Base-by-base conservation (phyloP, 2,329 filamentous ascomycete species). In the Fusarium sp. region DNA sequence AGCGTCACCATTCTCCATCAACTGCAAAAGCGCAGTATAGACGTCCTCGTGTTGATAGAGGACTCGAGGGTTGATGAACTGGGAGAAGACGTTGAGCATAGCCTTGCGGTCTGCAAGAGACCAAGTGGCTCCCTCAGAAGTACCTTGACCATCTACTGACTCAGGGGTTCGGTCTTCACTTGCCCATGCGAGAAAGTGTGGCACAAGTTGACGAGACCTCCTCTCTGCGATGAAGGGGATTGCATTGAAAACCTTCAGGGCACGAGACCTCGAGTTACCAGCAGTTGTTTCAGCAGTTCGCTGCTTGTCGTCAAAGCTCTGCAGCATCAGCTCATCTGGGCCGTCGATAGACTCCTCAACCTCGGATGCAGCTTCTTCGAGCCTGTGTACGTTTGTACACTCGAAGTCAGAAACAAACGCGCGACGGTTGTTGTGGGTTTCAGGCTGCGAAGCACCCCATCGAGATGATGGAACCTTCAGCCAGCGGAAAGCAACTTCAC, bases 1-100 rank as follows among this genome's bases (percentile, higher is more conserved):
- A 5, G 90, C 86, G 76, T 99, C 96, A 74, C 96, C 96, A 76
- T 98, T 97, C 45, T 90, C 88, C 70, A 98, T 84, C 23, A 98
- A 85, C 32, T 87, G 85, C 20, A 98, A 82, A 25, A 98, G 83
- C 18, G 93, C 89, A 10, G 87, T 81, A 74, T 94, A 92, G 0
- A 97, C 94, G 58, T 93, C 90, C 12, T 89, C 84, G 32, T 92
- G 88, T 74, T 89, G 92, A 79, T 90, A 98, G 6, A 99, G 83
- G 1, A 94, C 93, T 74, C 87, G 92, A 0, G 96, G 93, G 76
- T 99, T 99, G 50, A 87, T 83, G 76, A 98, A 98, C 67, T 94
- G 89, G 0, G 92, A 88, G 76, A 99, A 94, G 8, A 99, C 85
- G 2, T 86, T 86, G 34, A 99, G 85, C 75, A 98, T 89, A 2